These are phyloP conservation scores for Auricularia cornea DNA, from an alignment of 768 basidiomycete genomes.

Conservation along the genomic window DNA sequence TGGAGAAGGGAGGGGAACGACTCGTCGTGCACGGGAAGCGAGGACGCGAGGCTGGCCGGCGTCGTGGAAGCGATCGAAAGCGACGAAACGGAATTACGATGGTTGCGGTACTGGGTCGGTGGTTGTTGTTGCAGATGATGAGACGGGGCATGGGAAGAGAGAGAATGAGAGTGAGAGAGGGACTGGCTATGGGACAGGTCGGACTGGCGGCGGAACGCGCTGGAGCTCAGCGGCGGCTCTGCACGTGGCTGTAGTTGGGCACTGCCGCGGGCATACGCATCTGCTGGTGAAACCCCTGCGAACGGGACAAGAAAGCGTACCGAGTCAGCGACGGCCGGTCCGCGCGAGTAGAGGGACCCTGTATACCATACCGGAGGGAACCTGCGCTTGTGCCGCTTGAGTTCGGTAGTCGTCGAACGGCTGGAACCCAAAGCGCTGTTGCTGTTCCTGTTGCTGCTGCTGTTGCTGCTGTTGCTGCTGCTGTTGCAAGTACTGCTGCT, in stretches of 20 bases:
- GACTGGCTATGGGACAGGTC: not conserved
- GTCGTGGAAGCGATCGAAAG: not conserved
- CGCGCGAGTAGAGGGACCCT: not conserved
- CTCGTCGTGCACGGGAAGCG: not conserved
- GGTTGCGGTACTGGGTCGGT: not conserved
- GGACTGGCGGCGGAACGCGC: not conserved
- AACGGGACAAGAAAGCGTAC: not conserved
- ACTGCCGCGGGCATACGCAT: not conserved
- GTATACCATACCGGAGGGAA: slow-evolving; percentile 1
- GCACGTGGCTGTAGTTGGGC: not conserved
- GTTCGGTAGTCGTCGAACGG: slow-evolving; percentile 1
- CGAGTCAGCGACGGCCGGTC: not conserved
- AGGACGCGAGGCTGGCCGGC: not conserved
- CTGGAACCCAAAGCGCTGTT: not conserved
- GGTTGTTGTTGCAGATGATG: no score
- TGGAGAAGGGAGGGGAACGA: not conserved
- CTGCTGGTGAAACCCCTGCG: slow-evolving; percentile 1
- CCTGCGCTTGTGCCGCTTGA: not conserved
- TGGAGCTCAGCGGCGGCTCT: not conserved
- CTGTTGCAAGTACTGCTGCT: not conserved
- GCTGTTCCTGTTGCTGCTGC: slow-evolving; percentile 1
- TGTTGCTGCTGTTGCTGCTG: not conserved
- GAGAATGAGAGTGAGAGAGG: not conserved
- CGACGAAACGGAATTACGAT: not conserved
- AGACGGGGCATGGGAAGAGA: not conserved